Conservation (phyloP, 169 alveolate species). For the Cryptosporidium ubiquitum region DNA sequence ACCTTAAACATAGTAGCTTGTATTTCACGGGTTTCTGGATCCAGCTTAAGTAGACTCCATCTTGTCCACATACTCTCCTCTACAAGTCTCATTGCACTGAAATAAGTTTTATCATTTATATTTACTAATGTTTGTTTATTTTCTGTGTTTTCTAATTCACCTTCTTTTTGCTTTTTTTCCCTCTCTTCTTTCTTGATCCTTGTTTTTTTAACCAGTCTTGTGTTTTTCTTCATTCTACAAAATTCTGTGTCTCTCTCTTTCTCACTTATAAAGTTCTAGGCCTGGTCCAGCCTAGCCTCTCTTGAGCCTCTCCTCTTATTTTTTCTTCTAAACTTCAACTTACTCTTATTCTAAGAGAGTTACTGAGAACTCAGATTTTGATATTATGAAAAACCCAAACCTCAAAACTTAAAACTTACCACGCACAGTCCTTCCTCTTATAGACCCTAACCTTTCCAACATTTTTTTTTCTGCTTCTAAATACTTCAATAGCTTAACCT, state of each 20-base stretch:
- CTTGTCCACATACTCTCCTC: conserved; percentile 17
- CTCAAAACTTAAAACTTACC: too few relatives aligned
- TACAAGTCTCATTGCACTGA: conserved; percentile 7
- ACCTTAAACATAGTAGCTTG: conserved; percentile 6
- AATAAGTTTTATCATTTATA: not conserved
- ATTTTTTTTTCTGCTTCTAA: not conserved
- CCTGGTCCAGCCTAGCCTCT: not conserved
- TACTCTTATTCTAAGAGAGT: not conserved
- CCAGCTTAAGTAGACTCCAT: not conserved
- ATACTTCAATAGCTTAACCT: not conserved
- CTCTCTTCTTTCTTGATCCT: not conserved
- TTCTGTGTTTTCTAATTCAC: too few relatives aligned
- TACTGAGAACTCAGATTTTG: not conserved
- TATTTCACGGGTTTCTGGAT: not conserved
- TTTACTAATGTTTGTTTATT: not conserved
- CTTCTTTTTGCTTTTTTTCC: not conserved
- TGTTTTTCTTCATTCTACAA: not conserved
- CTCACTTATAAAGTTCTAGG: too few relatives aligned
- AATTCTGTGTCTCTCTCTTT: too few relatives aligned
- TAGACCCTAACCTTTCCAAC: not conserved
- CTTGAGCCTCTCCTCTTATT: not conserved
- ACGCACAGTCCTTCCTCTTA: not conserved
- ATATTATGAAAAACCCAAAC: not conserved
- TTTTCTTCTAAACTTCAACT: not conserved
- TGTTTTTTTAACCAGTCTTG: not conserved